A percentile compares a stretch with the other conserved stretches of the same genome.
These are phyloP conservation scores for Spiraea crenata DNA, from an alignment of 331 rosid genomes.

Conservation along the genomic window DNA sequence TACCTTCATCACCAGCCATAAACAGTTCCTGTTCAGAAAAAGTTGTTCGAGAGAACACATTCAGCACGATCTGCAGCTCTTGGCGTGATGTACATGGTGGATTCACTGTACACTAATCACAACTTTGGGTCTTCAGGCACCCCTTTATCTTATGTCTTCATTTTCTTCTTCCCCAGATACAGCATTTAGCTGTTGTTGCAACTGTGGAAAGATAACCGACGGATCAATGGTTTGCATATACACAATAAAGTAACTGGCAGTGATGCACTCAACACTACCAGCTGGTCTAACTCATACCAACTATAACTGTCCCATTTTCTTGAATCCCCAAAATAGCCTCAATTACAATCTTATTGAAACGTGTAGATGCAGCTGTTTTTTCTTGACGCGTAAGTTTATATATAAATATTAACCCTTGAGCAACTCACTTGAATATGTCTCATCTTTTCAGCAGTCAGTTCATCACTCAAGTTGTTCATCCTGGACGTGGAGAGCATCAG, in stretches of 20 bases:
- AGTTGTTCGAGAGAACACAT: slow-evolving; percentile 22
- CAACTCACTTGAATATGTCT: slow-evolving; percentile 73
- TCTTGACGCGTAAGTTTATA: not conserved
- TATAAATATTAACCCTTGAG: slow-evolving; percentile 4
- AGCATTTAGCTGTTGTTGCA: slow-evolving; percentile 72
- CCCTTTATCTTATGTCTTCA: slow-evolving; percentile 55
- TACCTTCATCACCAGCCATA: slow-evolving; percentile 28
- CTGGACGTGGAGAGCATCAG: slow-evolving; percentile 39
- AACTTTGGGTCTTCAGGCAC: slow-evolving; percentile 37
- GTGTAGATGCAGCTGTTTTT: not conserved
- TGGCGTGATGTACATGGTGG: slow-evolving; percentile 40
- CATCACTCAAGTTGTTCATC: slow-evolving; percentile 73
- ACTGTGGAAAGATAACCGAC: slow-evolving; percentile 45
- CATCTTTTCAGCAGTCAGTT: slow-evolving; percentile 75
- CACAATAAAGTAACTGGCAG: not conserved
- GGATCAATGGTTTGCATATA: slow-evolving; percentile 7
- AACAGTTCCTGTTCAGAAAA: slow-evolving; percentile 30
- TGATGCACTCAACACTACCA: not conserved
- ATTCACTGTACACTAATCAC: slow-evolving; percentile 34
- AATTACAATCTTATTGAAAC: not conserved
- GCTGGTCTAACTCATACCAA: not conserved
- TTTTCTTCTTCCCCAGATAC: slow-evolving; percentile 57
- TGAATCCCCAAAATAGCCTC: not conserved
- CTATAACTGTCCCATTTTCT: not conserved
- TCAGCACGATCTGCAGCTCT: slow-evolving; percentile 43